Evolutionary conservation across 371 early-diverging fungal genomes (phyloP), one percentile per base, ranked within the genome.

Genomic region (Rhizopus sp.): DNA sequence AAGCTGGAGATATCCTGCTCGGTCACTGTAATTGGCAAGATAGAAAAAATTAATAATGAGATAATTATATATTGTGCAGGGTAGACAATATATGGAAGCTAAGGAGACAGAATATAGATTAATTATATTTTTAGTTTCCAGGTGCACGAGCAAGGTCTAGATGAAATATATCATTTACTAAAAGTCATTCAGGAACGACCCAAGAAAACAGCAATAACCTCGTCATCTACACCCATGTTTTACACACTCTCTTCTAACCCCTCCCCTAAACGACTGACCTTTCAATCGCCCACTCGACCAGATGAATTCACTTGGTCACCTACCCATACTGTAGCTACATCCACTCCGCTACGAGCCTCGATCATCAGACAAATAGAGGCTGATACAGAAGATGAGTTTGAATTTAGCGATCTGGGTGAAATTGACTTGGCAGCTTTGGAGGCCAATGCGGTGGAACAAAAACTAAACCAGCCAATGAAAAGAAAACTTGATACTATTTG

Each of bases 301-400:
- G 7, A 35, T 16, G 3, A 32, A 0, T 63, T 47, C 17, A 16
- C 45, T 16, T 66, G 61, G 61, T 66, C 66, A 29, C 66, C 66
- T 1, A 50, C 61, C 29, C 61, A 61, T 34, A 12, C 38, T 0
- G 48, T 57, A 40, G 60, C 58, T 4, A 61, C 66, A 2, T 66
- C 66, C 7, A 66, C 66, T 10, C 66, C 66, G 3, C 16, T 66
- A 17, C 50, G 55, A 10, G 34, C 45, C 42, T 42, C 35, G 51
- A 33, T 48, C 17, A 37, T 46, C 9, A 44, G 10, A 37, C 52
- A 50, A 44, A 40, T 1, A 41, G 33, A 53, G 7, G 53, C 45
- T 32, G 34, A 30, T 5, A 45, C 39, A 32, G 52, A 55, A n/a
- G 62, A 62, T 34, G 62, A 56, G 33, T 62, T 62, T 52, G 52